phyloP scores from a whole-genome alignment of 2,329 filamentous ascomycete species.

The Amesomyces nigricolor region DNA sequence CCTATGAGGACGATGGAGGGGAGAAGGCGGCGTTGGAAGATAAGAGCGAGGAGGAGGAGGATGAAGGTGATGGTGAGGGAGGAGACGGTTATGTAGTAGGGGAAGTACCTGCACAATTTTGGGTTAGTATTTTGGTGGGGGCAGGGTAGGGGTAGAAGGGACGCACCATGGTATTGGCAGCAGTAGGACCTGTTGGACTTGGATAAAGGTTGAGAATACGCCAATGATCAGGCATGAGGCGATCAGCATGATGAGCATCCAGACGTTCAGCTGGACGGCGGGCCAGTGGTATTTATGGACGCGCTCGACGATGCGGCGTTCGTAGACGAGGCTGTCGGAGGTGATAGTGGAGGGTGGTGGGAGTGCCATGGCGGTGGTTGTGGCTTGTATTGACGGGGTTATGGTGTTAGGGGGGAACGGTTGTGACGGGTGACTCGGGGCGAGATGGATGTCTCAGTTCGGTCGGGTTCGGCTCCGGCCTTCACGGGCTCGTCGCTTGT shows the following conservation, averaged over 20 bases:
- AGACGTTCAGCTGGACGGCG: slow-evolving; percentile 59
- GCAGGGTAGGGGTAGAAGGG: no score
- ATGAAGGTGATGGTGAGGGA: slow-evolving; percentile 62
- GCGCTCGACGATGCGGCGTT: slow-evolving; percentile 37
- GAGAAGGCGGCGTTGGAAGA: slow-evolving; percentile 54
- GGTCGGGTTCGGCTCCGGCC: background rate
- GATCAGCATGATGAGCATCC: slow-evolving; percentile 61
- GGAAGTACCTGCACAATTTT: slow-evolving; percentile 69
- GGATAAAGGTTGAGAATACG: slow-evolving; percentile 55
- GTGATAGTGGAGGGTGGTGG: background rate
- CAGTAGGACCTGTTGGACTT: slow-evolving; percentile 50
- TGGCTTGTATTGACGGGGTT: background rate
- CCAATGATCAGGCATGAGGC: slow-evolving; percentile 55
- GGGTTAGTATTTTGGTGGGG: no score
- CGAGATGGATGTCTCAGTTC: background rate
- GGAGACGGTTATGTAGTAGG: slow-evolving; percentile 57
- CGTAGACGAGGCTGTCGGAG: slow-evolving; percentile 36
- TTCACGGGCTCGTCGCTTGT: background rate
- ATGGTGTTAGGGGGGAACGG: no score
- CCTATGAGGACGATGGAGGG: slow-evolving; percentile 59
- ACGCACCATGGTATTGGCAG: slow-evolving; percentile 58
- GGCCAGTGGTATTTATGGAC: slow-evolving; percentile 63
- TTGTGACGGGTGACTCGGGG: background rate
- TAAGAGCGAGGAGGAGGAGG: slow-evolving; percentile 56
- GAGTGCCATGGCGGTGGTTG: background rate